Conservation (phyloP, 1,139 yeast species). For the Yamadazyma trypodendri region DNA sequence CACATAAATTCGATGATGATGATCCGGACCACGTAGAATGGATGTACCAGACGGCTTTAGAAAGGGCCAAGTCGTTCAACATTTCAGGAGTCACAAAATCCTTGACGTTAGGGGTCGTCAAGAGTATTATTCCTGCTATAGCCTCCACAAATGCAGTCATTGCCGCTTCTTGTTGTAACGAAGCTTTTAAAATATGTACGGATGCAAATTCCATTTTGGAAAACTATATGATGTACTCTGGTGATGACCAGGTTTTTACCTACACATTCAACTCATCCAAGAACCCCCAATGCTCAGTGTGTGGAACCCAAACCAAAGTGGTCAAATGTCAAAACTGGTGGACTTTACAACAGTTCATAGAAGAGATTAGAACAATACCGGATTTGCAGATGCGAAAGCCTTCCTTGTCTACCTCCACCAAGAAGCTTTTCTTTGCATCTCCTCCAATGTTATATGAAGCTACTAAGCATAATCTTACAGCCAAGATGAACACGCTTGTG, state of each 20-base stretch:
- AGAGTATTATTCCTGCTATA: constrained; percentile 89
- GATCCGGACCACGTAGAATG: constrained; percentile 63
- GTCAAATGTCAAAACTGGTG: constrained; percentile 35
- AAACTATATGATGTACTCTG: constrained; percentile 87
- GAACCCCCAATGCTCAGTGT: constrained; percentile 67
- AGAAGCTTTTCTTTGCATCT: constrained; percentile 47
- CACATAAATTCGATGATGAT: constrained; percentile 64
- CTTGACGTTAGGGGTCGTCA: constrained; percentile 83
- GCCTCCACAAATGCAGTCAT: constrained; percentile 93
- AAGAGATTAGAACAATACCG: constrained; percentile 28
- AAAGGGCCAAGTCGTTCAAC: constrained; percentile 62
- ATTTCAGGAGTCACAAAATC: constrained; percentile 73
- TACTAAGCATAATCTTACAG: constrained; percentile 47
- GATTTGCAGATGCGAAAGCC: constrained; percentile 49
- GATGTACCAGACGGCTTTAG: constrained; percentile 56
- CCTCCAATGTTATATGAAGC: constrained; percentile 52
- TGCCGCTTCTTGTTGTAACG: constrained; percentile 90
- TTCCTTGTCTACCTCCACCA: constrained; percentile 45
- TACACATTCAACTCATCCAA: constrained; percentile 66
- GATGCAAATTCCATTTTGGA: constrained; percentile 65
- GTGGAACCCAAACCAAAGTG: constrained; percentile 52
- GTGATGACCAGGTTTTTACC: constrained; percentile 73
- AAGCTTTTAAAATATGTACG: constrained; percentile 76
- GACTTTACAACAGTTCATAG: constrained; percentile 51
- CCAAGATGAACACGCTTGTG: constrained; percentile 38